These are phyloP conservation scores for Fusarium sp. DNA, from an alignment of 2,329 filamentous ascomycete genomes.

Conservation along the genomic window DNA sequence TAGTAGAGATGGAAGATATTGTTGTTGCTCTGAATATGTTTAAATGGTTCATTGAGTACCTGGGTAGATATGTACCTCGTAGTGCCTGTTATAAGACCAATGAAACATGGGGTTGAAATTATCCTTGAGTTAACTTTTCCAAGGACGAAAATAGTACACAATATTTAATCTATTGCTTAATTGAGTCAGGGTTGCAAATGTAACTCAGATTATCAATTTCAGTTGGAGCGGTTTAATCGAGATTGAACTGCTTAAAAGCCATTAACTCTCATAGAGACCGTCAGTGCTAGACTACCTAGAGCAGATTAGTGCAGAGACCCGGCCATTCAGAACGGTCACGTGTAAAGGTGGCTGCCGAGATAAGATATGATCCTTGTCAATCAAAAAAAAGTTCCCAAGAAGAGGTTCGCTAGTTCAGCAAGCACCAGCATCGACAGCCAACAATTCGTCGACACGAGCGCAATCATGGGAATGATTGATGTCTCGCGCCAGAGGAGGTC, in stretches of 20 bases:
- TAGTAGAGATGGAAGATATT: neutral
- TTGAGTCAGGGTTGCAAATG: neutral
- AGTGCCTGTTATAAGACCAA: neutral
- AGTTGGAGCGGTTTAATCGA: neutral
- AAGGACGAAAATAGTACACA: neutral
- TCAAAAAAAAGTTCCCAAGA: constrained; percentile 56
- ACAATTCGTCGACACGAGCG: constrained; percentile 49
- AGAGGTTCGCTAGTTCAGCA: constrained; percentile 44
- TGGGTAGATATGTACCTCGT: neutral
- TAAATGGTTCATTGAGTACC: neutral
- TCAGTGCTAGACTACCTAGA: constrained; percentile 16
- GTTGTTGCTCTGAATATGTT: neutral
- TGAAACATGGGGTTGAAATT: neutral
- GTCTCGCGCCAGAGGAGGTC: constrained; percentile 67
- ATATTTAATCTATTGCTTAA: neutral
- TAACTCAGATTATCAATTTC: neutral
- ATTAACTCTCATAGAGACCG: neutral
- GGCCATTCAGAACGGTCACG: constrained; percentile 49
- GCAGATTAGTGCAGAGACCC: constrained; percentile 34
- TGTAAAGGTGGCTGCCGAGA: constrained; percentile 42
- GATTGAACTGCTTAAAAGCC: neutral
- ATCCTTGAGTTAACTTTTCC: neutral
- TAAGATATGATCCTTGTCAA: constrained; percentile 39
- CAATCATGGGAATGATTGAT: constrained; percentile 68
- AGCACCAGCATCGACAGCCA: constrained; percentile 46